phyloP scores from a whole-genome alignment of 352 stramenopile species.

The Hyphochytrium catenoides region DNA sequence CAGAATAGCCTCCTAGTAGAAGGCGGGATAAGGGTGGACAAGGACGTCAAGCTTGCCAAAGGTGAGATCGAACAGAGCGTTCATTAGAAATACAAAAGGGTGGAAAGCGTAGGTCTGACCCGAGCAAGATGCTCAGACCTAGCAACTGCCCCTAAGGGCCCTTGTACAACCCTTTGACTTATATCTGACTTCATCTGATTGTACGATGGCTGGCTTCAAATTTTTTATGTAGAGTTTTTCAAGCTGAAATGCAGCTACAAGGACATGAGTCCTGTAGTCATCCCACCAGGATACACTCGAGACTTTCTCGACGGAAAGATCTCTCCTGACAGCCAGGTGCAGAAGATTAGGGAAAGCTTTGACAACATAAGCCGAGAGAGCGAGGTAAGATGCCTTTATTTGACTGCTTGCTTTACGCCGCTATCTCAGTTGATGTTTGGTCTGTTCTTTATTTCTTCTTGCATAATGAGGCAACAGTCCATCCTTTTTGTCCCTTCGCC shows the following conservation, averaged over 20 bases:
- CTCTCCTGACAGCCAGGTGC: conserved; percentile 36
- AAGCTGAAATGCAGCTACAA: conserved; percentile 70
- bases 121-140: too few species aligned
- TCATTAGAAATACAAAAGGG: too few species aligned
- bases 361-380: conserved; percentile 26
- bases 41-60: conserved; percentile 62
- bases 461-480: too few species aligned
- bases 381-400: too few species aligned
- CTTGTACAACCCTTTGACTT: not conserved
- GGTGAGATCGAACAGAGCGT: conserved; percentile 42
- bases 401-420: too few species aligned
- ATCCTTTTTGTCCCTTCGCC: not conserved
- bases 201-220: not conserved
- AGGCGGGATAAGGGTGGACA: conserved; percentile 59
- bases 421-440: too few species aligned
- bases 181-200: not conserved
- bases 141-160: not conserved
- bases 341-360: conserved; percentile 38
- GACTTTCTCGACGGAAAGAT: conserved; percentile 82
- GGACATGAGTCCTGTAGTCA: conserved; percentile 88
- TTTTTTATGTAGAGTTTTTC: conserved; percentile 67
- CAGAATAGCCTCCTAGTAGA: conserved; percentile 64
- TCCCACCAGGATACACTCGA: conserved; percentile 82
- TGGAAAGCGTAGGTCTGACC: too few species aligned
- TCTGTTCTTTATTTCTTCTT: too few species aligned